A percentile compares a stretch with the other conserved stretches of the same genome.
phyloP scores from a whole-genome alignment of 1,284 basidiomycete genomes.

The Ceratobasidium sp. region DNA sequence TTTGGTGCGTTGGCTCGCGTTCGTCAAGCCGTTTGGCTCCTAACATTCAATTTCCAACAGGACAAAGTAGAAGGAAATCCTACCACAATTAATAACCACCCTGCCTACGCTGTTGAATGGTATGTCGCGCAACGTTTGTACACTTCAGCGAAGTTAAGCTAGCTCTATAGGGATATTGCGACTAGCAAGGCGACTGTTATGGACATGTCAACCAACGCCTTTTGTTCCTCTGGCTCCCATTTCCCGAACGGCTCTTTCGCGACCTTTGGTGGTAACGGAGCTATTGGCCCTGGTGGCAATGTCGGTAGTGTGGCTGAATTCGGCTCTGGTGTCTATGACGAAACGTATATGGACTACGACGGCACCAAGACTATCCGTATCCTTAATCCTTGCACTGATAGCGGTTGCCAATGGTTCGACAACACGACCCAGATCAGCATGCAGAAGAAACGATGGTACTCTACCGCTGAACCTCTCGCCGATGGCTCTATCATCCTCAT shows the following conservation, averaged over 20 bases:
- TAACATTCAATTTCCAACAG: slow-evolving; percentile 36
- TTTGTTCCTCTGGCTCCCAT: slow-evolving; percentile 48
- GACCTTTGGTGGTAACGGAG: slow-evolving; percentile 50
- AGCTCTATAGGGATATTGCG: slow-evolving; percentile 43
- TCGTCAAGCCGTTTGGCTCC: slow-evolving; percentile 1
- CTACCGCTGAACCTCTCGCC: slow-evolving; percentile 64
- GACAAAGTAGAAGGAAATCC: slow-evolving; percentile 40
- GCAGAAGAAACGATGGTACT: slow-evolving; percentile 64
- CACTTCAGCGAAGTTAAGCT: background rate
- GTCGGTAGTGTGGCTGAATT: slow-evolving; percentile 42
- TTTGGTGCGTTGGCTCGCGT: slow-evolving; percentile 22
- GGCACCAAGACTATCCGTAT: slow-evolving; percentile 46
- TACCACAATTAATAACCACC: slow-evolving; percentile 13
- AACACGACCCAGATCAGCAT: slow-evolving; percentile 56
- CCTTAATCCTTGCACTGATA: slow-evolving; percentile 42
- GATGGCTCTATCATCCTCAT: slow-evolving; percentile 67
- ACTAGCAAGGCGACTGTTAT: slow-evolving; percentile 59
- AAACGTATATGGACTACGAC: slow-evolving; percentile 44
- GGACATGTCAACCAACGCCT: slow-evolving; percentile 60
- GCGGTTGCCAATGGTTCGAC: slow-evolving; percentile 61
- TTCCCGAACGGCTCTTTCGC: slow-evolving; percentile 49
- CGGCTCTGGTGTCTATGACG: slow-evolving; percentile 40
- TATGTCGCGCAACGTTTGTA: slow-evolving; percentile 1
- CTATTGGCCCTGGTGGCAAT: slow-evolving; percentile 47
- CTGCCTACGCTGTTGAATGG: slow-evolving; percentile 42